Evolutionary conservation across 2,329 filamentous ascomycete species (phyloP), one percentile per base, ranked within the genome.

Genomic region (Paraphaeosphaeria sporulosa): DNA sequence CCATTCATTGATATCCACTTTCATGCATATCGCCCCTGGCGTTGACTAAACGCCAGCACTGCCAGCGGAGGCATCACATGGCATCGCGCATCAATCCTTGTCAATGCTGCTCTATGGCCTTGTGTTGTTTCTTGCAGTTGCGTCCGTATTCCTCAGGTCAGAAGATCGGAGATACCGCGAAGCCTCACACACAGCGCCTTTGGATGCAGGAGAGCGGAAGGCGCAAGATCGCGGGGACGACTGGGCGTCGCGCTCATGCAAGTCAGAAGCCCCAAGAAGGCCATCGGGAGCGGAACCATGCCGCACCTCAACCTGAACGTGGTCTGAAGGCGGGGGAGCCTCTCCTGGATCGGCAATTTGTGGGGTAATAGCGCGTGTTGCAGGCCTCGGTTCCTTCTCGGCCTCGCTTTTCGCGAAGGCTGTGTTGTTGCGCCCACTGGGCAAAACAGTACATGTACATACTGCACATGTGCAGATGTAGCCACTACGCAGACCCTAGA

Each of bases 231-330:
- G 62, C 56, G 59, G 63, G 59, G 62, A 64, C 57, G 55, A 70
- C 67, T 70, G 72, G 71, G 71, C 69, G 59, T 70, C 64, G 75
- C 73, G 71, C 69, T 70, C 64, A 76, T 76, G 74, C 74, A 72
- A 68, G 72, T 74, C 67, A 76, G 69, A 72, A 66, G 64, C 43
- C 34, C 42, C 54, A 59, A 57, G 44, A 53, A 40, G 30, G 40
- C 49, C 19, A 52, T 19, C 49, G 49, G 49, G 49, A 54, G 57
- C 58, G 60, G 63, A 63, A 66, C 57, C 59, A 65, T 65, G 70
- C 34, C n/a, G 23, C 62, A 64, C 59, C 63, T 67, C 61, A 67
- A 66, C 57, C 62, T 69, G 57, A 73, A 71, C 65, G 66, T 70
- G 70, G 72, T 71, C 66, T 69, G 65, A 76, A 74, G 71, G 74